Evolutionary conservation across 1,284 basidiomycete genomes (phyloP), one percentile per base, ranked within the genome.

Genomic region (Kwoniella shivajii): DNA sequence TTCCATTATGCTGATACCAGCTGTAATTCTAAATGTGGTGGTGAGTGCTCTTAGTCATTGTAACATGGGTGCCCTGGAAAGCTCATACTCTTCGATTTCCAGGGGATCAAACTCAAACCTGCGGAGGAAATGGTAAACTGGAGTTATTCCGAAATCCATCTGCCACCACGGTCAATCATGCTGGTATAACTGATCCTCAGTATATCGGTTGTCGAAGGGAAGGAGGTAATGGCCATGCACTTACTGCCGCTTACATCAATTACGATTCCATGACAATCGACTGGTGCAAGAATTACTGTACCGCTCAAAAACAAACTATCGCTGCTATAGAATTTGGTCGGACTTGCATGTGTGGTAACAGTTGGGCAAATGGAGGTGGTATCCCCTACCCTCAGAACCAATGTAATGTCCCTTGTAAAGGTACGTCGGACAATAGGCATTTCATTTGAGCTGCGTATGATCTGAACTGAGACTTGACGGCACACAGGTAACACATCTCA

Each of bases 21-120:
- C 30, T 75, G 71, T 56, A 65, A 48, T 27, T 47, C 43, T 13
- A 24, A 60, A 6, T 75, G 73, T 46, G 60, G 60, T 4, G 73
- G 73, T 26, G 60, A 68, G 36, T 45, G 16, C 48, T n/a, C 20
- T 24, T 10, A 30, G 18, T 2, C 13, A n/a, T 2, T 2, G 20
- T 13, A 16, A 7, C 27, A 20, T 5, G n/a, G 16, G 29, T 26
- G 39, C 37, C 18, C 4, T 16, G 18, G 9, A 45, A 26, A 30
- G 14, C 24, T 30, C 24, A 27, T 16, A 31, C 33, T 39, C 11
- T 0, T 37, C 13, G 33, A 37, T 49, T 16, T n/a, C 54, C 60
- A 10, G 69, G 69, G 16, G 64, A 71, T 51, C 52, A 57, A 7
- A 42, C 54, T 3, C 42, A 67, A 39, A 65, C 39, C 10, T 75